Base-by-base conservation (phyloP, 768 basidiomycete genomes). In the Boletus sp. region DNA sequence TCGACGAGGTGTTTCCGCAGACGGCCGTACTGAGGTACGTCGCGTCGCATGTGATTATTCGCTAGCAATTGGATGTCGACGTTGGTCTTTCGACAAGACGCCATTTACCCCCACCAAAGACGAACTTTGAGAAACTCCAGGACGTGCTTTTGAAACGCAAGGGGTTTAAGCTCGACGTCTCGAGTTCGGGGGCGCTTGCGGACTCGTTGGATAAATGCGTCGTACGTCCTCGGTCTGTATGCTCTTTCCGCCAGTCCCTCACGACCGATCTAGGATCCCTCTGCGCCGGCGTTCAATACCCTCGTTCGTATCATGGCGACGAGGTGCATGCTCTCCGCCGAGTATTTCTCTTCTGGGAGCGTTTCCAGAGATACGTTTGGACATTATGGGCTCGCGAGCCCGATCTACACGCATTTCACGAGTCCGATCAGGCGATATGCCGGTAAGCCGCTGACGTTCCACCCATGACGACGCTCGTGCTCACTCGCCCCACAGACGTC, bases 261-360 rank as follows among this genome's bases (percentile, higher is more conserved):
- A 67, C 24, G 55, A 49, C 14, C 35, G 30, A 44, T 29, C 18
- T 39, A 95, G 94, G 94, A 97, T 67, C 80, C 88, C 0, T 71
- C 74, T 17, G 85, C 93, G 64, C 91, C 94, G 0, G 86, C 92
- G 1, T 98, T 99, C 80, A 99, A 98, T 65, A 98, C 94, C 0
- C 83, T 98, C 17, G 96, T 99, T 37, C 87, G 97, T 41, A 98
- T 99, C 72, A 98, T 99, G 95, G 95, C 97, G 3, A 98, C 96
- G 4, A 80, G 97, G 32, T 98, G 97, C 71, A 99, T 99, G 97
- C 80, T 98, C 28, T 88, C 95, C 0, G 97, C 97, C 18, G 97
- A 99, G 71, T 99, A 99, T 72, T 98, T 98, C 76, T 93, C 91
- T 69, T 91, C 95, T 0, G 96, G 97, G 9, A 94, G 93, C 63